Percentiles rank a stretch among this genome's conserved stretches.
Evolutionary conservation across 1,139 yeast species (phyloP).

Genomic region (Torulaspora pretoriensis): DNA sequence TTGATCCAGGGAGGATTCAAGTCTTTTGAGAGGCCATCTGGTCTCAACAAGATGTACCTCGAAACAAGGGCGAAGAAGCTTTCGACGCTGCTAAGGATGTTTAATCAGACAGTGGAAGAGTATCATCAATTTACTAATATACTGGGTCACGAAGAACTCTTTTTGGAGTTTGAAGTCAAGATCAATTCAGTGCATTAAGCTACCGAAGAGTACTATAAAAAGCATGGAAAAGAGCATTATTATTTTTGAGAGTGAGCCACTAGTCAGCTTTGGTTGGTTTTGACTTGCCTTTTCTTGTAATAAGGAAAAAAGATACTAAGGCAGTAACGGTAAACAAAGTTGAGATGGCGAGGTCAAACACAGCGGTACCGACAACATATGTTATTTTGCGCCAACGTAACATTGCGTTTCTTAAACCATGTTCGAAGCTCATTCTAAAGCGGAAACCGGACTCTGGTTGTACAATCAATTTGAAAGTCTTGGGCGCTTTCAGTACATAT

Average conservation of each 20-base stretch:
- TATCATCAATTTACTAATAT: constrained; percentile 24
- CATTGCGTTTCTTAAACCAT: constrained; percentile 33
- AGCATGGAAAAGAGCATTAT: not conserved
- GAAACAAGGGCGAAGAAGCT: constrained; percentile 21
- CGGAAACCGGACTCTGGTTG: constrained; percentile 21
- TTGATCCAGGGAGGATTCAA: not conserved
- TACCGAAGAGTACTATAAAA: constrained; percentile 1
- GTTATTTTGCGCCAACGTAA: constrained; percentile 25
- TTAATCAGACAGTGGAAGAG: constrained; percentile 25
- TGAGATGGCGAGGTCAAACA: constrained; percentile 22
- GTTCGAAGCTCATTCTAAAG: constrained; percentile 27
- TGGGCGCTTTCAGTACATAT: constrained; percentile 12
- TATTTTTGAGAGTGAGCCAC: not conserved
- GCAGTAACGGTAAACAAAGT: constrained; percentile 21
- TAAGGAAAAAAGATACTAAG: constrained; percentile 15
- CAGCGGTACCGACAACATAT: constrained; percentile 26
- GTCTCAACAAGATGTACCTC: constrained; percentile 14
- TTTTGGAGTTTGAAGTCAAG: constrained; percentile 29
- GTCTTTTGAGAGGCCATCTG: not conserved
- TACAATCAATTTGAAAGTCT: constrained; percentile 14
- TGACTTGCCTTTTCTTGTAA: constrained; percentile 3
- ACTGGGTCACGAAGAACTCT: constrained; percentile 19
- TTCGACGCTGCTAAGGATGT: constrained; percentile 17
- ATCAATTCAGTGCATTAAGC: constrained; percentile 1
- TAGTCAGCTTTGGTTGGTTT: not conserved